phyloP scores from a whole-genome alignment of 768 basidiomycete species.

The Leucosporidium scottii region DNA sequence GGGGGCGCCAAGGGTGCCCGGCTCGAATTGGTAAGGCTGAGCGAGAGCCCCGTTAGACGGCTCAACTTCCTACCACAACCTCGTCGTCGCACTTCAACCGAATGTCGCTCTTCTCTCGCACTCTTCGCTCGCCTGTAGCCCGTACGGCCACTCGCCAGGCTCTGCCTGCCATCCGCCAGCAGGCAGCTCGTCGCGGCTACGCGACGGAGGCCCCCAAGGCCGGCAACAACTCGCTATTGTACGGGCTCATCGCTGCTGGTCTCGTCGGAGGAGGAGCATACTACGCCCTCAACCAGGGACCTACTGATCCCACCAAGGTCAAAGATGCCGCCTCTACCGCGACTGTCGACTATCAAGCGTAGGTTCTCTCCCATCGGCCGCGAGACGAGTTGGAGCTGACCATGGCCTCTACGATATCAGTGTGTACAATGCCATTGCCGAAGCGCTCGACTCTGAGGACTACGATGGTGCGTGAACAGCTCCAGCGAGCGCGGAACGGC shows the following conservation, averaged over 20 bases:
- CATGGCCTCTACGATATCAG: slow-evolving; percentile 37
- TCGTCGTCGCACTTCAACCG: too few relatives aligned
- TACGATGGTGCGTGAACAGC: slow-evolving; percentile 66
- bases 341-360: slow-evolving; percentile 76
- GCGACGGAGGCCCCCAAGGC: neutral
- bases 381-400: slow-evolving; percentile 8
- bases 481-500: neutral
- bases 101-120: too few relatives aligned
- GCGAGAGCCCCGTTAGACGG: too few relatives aligned
- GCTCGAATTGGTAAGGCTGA: too few relatives aligned
- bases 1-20: too few relatives aligned
- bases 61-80: too few relatives aligned
- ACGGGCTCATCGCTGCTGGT: slow-evolving; percentile 53
- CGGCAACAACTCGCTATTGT: slow-evolving; percentile 14
- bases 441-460: slow-evolving; percentile 47
- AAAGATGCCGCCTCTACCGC: slow-evolving; percentile 63
- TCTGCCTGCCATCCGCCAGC: too few relatives aligned
- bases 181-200: neutral
- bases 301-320: slow-evolving; percentile 51
- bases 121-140: too few relatives aligned
- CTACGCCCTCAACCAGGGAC: slow-evolving; percentile 47
- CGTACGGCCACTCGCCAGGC: too few relatives aligned
- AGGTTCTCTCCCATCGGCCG: neutral
- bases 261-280: slow-evolving; percentile 62
- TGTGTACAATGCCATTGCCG: slow-evolving; percentile 87